A percentile compares a stretch with the other conserved stretches of the same genome.
Conservation (phyloP, 2,329 filamentous ascomycete genomes). For the Sclerotinia trifoliorum region DNA sequence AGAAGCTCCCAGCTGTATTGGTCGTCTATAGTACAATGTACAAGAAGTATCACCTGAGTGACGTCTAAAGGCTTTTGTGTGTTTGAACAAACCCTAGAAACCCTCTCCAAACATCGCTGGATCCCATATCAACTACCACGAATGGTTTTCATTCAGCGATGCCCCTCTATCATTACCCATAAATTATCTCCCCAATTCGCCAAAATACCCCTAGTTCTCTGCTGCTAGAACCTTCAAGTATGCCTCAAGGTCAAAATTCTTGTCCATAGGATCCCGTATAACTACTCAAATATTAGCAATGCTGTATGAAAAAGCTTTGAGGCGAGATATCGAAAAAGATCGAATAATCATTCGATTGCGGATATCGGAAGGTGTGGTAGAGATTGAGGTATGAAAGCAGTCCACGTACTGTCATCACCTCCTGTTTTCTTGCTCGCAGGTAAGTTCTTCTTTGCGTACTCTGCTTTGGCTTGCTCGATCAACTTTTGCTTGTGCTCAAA, state of each 20-base stretch:
- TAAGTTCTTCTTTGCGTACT: slow-evolving; percentile 76
- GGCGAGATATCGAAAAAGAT: neutral
- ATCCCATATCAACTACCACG: slow-evolving; percentile 27
- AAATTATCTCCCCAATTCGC: slow-evolving; percentile 31
- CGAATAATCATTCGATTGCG: neutral
- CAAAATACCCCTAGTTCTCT: slow-evolving; percentile 40
- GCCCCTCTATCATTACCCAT: slow-evolving; percentile 33
- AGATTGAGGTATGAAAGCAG: neutral
- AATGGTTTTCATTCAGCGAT: slow-evolving; percentile 26
- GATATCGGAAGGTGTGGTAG: slow-evolving; percentile 2
- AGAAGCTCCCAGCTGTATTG: slow-evolving; percentile 30
- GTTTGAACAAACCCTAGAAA: slow-evolving; percentile 25
- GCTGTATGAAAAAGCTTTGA: neutral
- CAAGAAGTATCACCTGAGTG: slow-evolving; percentile 39
- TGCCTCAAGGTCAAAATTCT: slow-evolving; percentile 91
- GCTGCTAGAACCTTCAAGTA: slow-evolving; percentile 65
- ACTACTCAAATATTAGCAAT: slow-evolving; percentile 46
- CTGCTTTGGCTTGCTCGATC: slow-evolving; percentile 90
- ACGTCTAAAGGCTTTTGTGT: slow-evolving; percentile 40
- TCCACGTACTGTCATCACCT: slow-evolving; percentile 43
- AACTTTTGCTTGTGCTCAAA: slow-evolving; percentile 88
- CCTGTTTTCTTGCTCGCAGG: slow-evolving; percentile 45
- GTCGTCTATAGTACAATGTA: slow-evolving; percentile 42
- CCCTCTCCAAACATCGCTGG: slow-evolving; percentile 31
- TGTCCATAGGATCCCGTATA: slow-evolving; percentile 74